phyloP scores from a whole-genome alignment of 306 rosid genomes.

The Begonia loranthoides region DNA sequence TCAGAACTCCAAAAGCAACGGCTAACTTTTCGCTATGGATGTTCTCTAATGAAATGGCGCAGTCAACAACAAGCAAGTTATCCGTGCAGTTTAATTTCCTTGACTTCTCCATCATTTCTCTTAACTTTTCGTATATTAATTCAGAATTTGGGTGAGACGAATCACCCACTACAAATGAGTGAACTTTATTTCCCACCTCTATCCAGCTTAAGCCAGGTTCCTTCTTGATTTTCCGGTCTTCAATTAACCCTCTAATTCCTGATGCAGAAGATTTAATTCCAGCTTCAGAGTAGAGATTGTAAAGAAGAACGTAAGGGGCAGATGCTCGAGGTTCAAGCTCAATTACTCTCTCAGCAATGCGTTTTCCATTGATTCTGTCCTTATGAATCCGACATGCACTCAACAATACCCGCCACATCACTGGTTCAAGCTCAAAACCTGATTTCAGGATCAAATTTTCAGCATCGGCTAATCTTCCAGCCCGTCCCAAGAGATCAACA shows the following conservation, averaged over 20 bases:
- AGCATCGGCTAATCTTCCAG: constrained; percentile 38
- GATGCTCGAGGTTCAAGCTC: constrained; percentile 42
- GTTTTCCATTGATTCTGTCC: constrained; percentile 27
- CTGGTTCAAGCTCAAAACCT: constrained; percentile 33
- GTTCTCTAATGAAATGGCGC: constrained; percentile 6
- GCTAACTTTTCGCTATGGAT: constrained; percentile 58
- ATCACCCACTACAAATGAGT: constrained; percentile 39
- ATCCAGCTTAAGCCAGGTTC: constrained; percentile 68
- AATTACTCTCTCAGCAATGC: constrained; percentile 32
- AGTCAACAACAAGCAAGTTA: constrained; percentile 8
- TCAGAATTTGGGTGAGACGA: constrained; percentile 29
- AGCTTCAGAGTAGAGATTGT: constrained; percentile 36
- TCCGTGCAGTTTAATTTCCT: constrained; percentile 8
- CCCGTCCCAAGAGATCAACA: constrained; percentile 46
- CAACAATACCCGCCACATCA: constrained; percentile 44
- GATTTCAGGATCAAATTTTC: constrained; percentile 24
- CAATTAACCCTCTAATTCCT: constrained; percentile 36
- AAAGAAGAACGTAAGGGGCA: constrained; percentile 47
- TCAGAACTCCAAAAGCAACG: constrained; percentile 38
- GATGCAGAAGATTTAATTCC: constrained; percentile 26
- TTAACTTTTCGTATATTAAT: constrained; percentile 24
- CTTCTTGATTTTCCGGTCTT: constrained; percentile 36
- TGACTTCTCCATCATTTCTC: constrained; percentile 23
- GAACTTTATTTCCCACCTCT: constrained; percentile 32
- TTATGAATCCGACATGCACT: constrained; percentile 45